These are phyloP conservation scores for Hypoxylon sp. DNA, from an alignment of 2,329 filamentous ascomycete species.

Conservation along the genomic window DNA sequence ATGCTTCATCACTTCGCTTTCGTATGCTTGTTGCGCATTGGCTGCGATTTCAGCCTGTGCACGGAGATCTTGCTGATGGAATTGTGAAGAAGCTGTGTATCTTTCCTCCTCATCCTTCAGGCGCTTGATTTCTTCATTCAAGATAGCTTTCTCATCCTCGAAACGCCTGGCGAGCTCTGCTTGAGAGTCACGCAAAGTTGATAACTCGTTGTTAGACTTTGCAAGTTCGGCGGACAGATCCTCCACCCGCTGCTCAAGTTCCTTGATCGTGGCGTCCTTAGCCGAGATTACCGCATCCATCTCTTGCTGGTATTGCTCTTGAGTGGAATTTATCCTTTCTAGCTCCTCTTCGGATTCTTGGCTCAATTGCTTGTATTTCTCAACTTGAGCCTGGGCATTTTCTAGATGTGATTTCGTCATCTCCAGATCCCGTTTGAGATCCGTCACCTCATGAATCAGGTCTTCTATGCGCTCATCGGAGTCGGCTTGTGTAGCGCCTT, in stretches of 20 bases:
- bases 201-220: constrained; percentile 85
- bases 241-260: constrained; percentile 86
- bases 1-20: constrained; percentile 93
- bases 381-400: constrained; percentile 82
- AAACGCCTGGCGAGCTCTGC: constrained; percentile 78
- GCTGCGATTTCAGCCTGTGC: constrained; percentile 94
- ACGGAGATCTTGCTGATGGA: constrained; percentile 91
- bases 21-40: constrained; percentile 94
- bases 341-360: constrained; percentile 90
- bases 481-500: constrained; percentile 60
- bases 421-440: constrained; percentile 89
- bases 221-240: constrained; percentile 87
- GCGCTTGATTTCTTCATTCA: constrained; percentile 84
- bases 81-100: constrained; percentile 83
- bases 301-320: constrained; percentile 90
- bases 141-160: constrained; percentile 84
- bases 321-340: constrained; percentile 81
- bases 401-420: constrained; percentile 85
- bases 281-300: constrained; percentile 81
- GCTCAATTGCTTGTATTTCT: constrained; percentile 90
- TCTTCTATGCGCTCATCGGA: constrained; percentile 80
- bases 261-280: constrained; percentile 84
- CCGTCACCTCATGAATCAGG: constrained; percentile 84
- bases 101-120: constrained; percentile 88
- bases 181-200: constrained; percentile 83